Percentiles rank a stretch among this genome's conserved stretches.
phyloP scores from a whole-genome alignment of 1,284 basidiomycete genomes.

The Irpex sp. region DNA sequence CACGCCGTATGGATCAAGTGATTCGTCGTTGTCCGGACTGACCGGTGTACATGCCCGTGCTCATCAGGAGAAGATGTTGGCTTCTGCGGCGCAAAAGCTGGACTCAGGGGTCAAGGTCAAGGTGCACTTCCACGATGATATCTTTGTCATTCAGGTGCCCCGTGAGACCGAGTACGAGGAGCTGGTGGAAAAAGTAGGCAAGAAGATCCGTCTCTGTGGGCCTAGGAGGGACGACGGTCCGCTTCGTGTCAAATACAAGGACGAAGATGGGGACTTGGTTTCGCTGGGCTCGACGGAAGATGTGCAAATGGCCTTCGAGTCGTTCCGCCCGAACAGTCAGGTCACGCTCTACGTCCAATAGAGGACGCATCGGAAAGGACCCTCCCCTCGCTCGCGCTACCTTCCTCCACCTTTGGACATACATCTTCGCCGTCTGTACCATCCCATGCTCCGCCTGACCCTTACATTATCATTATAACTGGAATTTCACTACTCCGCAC shows the following conservation, averaged over 20 bases:
- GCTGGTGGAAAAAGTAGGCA: slow-evolving; percentile 85
- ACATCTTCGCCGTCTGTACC: slow-evolving; percentile 6
- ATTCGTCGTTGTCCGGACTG: slow-evolving; percentile 63
- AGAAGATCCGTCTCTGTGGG: slow-evolving; percentile 89
- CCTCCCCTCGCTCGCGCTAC: background rate
- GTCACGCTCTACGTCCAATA: slow-evolving; percentile 75
- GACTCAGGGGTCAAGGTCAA: slow-evolving; percentile 70
- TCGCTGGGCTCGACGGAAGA: slow-evolving; percentile 85
- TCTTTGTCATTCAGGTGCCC: slow-evolving; percentile 89
- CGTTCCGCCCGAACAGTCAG: slow-evolving; percentile 67
- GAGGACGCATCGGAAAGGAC: background rate
- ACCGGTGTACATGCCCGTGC: slow-evolving; percentile 39
- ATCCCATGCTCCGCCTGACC: slow-evolving; percentile 8
- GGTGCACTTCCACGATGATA: slow-evolving; percentile 86
- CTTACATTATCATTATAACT: slow-evolving; percentile 10
- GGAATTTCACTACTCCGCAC: slow-evolving; percentile 12
- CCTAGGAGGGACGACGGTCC: slow-evolving; percentile 71
- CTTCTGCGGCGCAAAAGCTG: slow-evolving; percentile 20
- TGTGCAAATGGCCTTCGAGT: slow-evolving; percentile 87
- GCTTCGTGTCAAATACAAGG: slow-evolving; percentile 83
- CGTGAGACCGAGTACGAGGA: slow-evolving; percentile 74
- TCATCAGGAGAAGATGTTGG: slow-evolving; percentile 41
- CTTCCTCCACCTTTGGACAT: background rate
- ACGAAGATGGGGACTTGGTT: slow-evolving; percentile 90
- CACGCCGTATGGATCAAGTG: slow-evolving; percentile 83